Evolutionary conservation across 768 basidiomycete genomes (phyloP).

Genomic region (Mycena pura): DNA sequence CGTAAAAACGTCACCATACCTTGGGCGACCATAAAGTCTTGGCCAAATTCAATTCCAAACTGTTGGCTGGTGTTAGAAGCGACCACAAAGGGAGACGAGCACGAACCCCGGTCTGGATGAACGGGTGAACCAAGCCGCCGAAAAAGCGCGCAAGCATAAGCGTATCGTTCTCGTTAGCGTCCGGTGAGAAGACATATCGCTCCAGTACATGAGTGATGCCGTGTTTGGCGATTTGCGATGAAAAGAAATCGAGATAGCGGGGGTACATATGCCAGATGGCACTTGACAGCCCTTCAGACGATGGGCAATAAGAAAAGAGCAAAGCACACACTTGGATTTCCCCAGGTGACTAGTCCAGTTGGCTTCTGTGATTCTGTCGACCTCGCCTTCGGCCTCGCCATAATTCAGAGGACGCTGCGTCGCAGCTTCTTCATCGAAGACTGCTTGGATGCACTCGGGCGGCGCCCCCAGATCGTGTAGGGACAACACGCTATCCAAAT

Average conservation of each 20-base stretch:
- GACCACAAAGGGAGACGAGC: not conserved
- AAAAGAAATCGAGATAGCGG: conserved; percentile 43
- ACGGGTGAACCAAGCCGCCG: conserved; percentile 12
- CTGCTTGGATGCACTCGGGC: no score
- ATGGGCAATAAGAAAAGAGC: not conserved
- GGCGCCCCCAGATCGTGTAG: not conserved
- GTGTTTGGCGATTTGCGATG: conserved; percentile 40
- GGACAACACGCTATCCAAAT: not conserved
- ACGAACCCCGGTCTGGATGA: conserved; percentile 10
- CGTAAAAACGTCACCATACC: not conserved
- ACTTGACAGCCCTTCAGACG: not conserved
- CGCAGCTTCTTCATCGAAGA: no score
- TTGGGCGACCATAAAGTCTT: conserved; percentile 12
- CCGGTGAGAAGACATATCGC: conserved; percentile 50
- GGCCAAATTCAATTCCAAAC: conserved; percentile 15
- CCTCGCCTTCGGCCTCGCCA: no score
- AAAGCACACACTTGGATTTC: no score
- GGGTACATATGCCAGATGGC: conserved; percentile 7
- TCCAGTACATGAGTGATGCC: conserved; percentile 52
- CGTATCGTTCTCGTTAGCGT: conserved; percentile 40
- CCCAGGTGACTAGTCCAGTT: no score
- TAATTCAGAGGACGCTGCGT: no score
- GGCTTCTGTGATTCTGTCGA: no score
- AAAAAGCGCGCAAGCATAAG: conserved; percentile 36
- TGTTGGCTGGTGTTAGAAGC: not conserved